phyloP scores from a whole-genome alignment of 2,329 filamentous ascomycete species.

The Fusarium graminum region DNA sequence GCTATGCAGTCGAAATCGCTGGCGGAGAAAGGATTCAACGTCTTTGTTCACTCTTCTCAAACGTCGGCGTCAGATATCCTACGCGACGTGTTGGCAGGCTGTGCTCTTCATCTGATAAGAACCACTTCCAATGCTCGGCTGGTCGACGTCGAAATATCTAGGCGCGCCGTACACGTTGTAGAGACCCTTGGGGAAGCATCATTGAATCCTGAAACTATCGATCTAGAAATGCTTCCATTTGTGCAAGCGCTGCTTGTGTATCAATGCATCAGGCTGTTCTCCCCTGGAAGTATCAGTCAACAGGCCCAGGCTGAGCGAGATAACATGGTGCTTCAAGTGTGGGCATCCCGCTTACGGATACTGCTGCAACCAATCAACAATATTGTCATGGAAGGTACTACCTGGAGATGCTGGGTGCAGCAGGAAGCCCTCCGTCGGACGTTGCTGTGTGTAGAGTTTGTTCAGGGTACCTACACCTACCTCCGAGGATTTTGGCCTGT shows the following conservation, averaged over 20 bases:
- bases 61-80: neutral
- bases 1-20: neutral
- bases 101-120: neutral
- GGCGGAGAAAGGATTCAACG: neutral
- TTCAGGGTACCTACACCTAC: neutral
- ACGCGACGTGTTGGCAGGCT: neutral
- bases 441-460: neutral
- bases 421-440: constrained; percentile 12
- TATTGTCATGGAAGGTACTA: rapidly evolving
- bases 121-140: neutral
- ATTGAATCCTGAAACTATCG: rapidly evolving
- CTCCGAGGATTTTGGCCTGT: neutral
- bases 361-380: rapidly evolving
- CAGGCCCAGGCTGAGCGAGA: constrained; percentile 5
- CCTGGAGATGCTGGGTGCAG: neutral
- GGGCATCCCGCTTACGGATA: neutral
- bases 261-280: neutral
- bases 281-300: neutral
- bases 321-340: neutral
- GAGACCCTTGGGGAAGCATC: neutral
- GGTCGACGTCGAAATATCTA: neutral
- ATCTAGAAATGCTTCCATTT: rapidly evolving
- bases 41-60: constrained; percentile 2
- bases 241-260: constrained; percentile 1
- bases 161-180: neutral